Base-by-base conservation (phyloP, 192 early-diverging fungal species). In the Coemansia sp. region DNA sequence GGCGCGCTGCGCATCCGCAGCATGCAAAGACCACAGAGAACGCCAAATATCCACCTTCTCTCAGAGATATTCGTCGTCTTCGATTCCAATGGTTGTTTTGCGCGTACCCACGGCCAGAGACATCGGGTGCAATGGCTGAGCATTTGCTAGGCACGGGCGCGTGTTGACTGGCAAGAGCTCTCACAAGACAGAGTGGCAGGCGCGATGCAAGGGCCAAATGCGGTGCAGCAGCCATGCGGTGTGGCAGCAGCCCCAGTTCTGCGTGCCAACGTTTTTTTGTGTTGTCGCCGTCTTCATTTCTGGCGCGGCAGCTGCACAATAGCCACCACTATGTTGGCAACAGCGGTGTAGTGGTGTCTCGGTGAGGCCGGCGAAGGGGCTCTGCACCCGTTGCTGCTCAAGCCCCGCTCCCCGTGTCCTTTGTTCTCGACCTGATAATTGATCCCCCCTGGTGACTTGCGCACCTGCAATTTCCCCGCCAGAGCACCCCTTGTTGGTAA, bases 401-500 rank as follows among this genome's bases (percentile, higher is more conserved):
- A 35, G 29, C 27, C 27, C 52, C 52, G 52, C 52, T 32, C 52
- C 52, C 46, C 27, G 46, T 24, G 46, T 29, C 46, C 46, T 18
- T 53, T 53, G 52, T 53, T 53, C 52, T 17, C 29, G 29, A 35
- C 52, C 18, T 53, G 27, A 53, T 53, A 34, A 53, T 53, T 53
- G 52, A 35, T 53, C 52, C 52, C 52, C 50, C 52, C 52, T 50
- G 52, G 29, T 53, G 52, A 53, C 52, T 53, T 35, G 52, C 17
- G 52, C 52, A n/a, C 17, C 29, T 32, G 29, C 29, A n/a, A 32
- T 32, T 35, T 53, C 52, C 52, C 52, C 33, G 52, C 33, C 52
- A 17, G 52, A 32, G 52, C 52, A 53, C 52, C 52, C 52, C 52
- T 53, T 53, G 52, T 53, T 53, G 52, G 52, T 53, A 53, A 53